phyloP scores from a whole-genome alignment of 768 basidiomycete genomes.

The Trametes cubensis region DNA sequence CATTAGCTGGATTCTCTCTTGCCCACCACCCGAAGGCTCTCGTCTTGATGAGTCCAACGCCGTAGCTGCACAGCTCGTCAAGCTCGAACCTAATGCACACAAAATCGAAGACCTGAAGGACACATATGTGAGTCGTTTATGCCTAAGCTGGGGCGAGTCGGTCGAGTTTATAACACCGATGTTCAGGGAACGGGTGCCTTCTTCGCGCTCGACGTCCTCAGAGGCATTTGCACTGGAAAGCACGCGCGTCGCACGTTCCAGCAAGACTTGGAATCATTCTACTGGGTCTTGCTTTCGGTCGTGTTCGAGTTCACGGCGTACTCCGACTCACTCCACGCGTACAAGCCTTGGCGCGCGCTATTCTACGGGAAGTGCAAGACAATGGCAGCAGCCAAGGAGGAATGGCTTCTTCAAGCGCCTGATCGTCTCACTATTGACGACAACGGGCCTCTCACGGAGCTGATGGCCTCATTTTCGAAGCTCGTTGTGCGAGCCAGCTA shows the following conservation, averaged over 20 bases:
- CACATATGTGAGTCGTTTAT: neutral
- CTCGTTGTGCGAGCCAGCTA: neutral
- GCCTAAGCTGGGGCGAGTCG: neutral
- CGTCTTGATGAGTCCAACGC: neutral
- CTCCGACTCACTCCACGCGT: neutral
- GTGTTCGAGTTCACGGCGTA: neutral
- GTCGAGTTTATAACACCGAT: neutral
- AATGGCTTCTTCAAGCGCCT: neutral
- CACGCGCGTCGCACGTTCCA: neutral
- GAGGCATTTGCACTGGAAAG: neutral
- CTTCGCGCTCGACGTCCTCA: neutral
- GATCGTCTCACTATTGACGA: too few species aligned
- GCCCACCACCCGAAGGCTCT: neutral
- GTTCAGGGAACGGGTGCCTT: neutral
- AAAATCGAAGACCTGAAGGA: neutral
- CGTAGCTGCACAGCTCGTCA: neutral
- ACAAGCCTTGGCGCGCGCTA: neutral
- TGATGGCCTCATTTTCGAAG: neutral
- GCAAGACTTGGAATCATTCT: conserved; percentile 20
- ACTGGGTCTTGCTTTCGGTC: conserved; percentile 18
- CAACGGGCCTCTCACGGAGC: neutral
- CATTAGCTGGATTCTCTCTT: neutral
- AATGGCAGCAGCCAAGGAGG: neutral
- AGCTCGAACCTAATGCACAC: neutral
- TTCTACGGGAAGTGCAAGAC: neutral